Conservation (phyloP, 1,284 basidiomycete genomes). For the Ganoderma lucidum region DNA sequence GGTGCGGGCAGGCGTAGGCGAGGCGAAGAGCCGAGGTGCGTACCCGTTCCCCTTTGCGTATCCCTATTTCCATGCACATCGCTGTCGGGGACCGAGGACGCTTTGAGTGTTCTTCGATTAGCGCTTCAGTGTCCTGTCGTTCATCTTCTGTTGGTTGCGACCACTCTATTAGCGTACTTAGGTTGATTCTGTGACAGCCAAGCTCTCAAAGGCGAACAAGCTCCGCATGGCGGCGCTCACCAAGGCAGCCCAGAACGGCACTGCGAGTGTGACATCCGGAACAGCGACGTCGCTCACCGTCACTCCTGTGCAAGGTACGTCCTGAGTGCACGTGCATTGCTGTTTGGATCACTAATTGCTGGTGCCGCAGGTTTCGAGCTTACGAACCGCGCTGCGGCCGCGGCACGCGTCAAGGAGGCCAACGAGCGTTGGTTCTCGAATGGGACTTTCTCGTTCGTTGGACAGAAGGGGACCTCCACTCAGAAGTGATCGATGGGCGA, state of each 20-base stretch:
- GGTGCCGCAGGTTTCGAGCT: slow-evolving; percentile 78
- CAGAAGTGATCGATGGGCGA: slow-evolving; percentile 19
- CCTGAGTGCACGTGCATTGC: background rate
- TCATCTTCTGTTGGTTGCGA: background rate
- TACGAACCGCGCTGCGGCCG: slow-evolving; percentile 82
- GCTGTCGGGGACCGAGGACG: slow-evolving; percentile 1
- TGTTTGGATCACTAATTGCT: slow-evolving; percentile 4
- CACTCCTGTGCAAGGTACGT: slow-evolving; percentile 92
- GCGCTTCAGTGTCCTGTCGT: background rate
- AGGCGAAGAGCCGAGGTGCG: slow-evolving; percentile 88
- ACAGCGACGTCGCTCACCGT: slow-evolving; percentile 93
- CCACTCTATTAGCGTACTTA: background rate
- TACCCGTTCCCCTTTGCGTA: slow-evolving; percentile 19
- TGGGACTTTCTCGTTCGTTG: slow-evolving; percentile 84
- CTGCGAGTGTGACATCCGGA: slow-evolving; percentile 74
- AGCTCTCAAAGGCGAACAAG: slow-evolving; percentile 97
- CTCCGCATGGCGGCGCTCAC: slow-evolving; percentile 87
- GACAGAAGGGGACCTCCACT: slow-evolving; percentile 62
- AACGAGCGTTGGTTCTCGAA: slow-evolving; percentile 93
- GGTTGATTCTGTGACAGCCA: slow-evolving; percentile 61
- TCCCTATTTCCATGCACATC: slow-evolving; percentile 1
- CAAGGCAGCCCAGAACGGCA: slow-evolving; percentile 68
- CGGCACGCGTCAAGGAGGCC: slow-evolving; percentile 88
- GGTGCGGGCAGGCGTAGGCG: slow-evolving; percentile 86
- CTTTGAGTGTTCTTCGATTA: slow-evolving; percentile 8